These are phyloP conservation scores for Scheffersomyces titani DNA, from an alignment of 1,139 yeast genomes.

Conservation along the genomic window DNA sequence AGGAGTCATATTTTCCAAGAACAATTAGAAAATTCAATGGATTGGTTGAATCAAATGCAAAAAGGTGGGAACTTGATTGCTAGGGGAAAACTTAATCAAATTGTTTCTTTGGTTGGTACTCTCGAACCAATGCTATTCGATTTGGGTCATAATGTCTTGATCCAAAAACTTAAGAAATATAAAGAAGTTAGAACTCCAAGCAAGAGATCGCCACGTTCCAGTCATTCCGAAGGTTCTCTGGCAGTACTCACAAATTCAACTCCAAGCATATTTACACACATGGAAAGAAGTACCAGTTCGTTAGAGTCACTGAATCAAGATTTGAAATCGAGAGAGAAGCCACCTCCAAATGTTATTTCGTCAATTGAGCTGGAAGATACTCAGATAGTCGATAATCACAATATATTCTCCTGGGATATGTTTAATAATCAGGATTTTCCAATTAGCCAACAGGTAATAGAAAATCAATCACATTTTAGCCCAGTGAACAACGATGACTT, in stretches of 20 bases:
- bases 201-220: neutral
- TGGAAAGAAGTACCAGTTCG: neutral
- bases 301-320: neutral
- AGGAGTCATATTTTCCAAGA: slow-evolving; percentile 16
- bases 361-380: neutral
- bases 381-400: neutral
- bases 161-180: slow-evolving; percentile 2
- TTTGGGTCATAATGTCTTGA: slow-evolving; percentile 3
- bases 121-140: slow-evolving; percentile 8
- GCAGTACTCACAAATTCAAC: no score
- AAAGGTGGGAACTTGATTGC: slow-evolving; percentile 26
- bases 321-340: neutral
- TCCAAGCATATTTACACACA: neutral
- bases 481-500: slow-evolving; percentile 1
- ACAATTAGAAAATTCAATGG: slow-evolving; percentile 20
- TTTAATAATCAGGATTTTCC: neutral
- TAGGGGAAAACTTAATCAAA: slow-evolving; percentile 22
- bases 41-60: slow-evolving; percentile 24
- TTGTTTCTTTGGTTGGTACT: slow-evolving; percentile 15
- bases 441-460: neutral
- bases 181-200: neutral
- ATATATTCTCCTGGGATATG: neutral
- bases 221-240: neutral
- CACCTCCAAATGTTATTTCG: neutral
- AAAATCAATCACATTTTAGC: neutral